Percentiles rank a stretch among this genome's conserved stretches.
phyloP scores from a whole-genome alignment of 2,329 filamentous ascomycete genomes.

The Penicillium sp. region DNA sequence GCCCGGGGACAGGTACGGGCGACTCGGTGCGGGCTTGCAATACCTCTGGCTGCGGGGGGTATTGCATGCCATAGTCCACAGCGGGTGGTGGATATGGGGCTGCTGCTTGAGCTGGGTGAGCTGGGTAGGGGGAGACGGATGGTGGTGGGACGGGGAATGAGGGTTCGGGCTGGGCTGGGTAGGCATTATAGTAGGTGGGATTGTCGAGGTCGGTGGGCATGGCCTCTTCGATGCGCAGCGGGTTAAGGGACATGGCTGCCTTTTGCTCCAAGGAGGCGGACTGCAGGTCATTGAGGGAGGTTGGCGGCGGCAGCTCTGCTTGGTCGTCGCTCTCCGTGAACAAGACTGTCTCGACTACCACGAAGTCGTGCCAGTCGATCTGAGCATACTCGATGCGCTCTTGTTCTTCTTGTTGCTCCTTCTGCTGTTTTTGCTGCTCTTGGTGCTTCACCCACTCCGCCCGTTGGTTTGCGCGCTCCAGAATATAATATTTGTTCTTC shows the following conservation, averaged over 20 bases:
- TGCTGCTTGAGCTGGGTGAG: constrained; percentile 29
- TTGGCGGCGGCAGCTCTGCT: constrained; percentile 82
- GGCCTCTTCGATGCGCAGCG: constrained; percentile 88
- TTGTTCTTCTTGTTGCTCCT: constrained; percentile 82
- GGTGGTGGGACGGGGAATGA: constrained; percentile 33
- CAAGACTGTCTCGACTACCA: constrained; percentile 89
- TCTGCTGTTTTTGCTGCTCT: constrained; percentile 81
- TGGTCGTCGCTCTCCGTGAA: constrained; percentile 90
- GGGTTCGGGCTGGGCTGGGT: constrained; percentile 44
- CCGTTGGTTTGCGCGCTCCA: constrained; percentile 79
- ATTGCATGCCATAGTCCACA: constrained; percentile 22
- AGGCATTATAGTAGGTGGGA: constrained; percentile 56
- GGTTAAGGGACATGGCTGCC: constrained; percentile 81
- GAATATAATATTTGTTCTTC: constrained; percentile 75
- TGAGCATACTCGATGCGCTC: constrained; percentile 77
- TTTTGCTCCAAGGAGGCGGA: constrained; percentile 94
- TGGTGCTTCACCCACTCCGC: constrained; percentile 86
- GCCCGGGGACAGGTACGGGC: constrained; percentile 66
- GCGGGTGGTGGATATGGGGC: constrained; percentile 36
- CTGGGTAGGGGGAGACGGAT: constrained; percentile 29
- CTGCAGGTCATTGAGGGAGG: constrained; percentile 86
- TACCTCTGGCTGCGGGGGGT: constrained; percentile 60
- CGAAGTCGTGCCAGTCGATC: constrained; percentile 98
- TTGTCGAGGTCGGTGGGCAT: constrained; percentile 75
- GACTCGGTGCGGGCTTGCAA: constrained; percentile 64